Base-by-base conservation (phyloP, 2,329 filamentous ascomycete species). In the Colletotrichum cereale region DNA sequence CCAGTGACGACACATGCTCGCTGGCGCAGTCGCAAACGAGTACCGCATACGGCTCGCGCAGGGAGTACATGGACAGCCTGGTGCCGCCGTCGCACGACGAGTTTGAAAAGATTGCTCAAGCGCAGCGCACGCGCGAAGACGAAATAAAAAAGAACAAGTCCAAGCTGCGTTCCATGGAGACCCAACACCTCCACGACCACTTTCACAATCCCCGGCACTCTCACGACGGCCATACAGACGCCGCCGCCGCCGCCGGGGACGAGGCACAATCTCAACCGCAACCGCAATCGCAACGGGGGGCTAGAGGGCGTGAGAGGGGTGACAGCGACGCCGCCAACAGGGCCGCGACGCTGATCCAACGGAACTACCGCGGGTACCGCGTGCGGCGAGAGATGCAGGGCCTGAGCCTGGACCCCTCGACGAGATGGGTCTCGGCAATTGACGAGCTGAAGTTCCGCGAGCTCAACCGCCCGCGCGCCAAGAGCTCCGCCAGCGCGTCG, bases 341-440 rank as follows among this genome's bases (percentile, higher is more conserved):
- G 61, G 89, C 89, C 2, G 89, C 89, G 4, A 83, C 82, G 29
- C 76, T 89, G 34, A 91, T 91, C 57, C 89, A 94, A 83, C 89
- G 91, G 75, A 92, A 91, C 34, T 97, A 95, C 79, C 87, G 94
- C 42, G 93, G 94, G 7, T 93, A 97, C 80, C 87, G 92, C 65
- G 87, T 89, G 60, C 87, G 94, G 53, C 84, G 94, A 58, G 91
- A 94, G 79, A 84, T 96, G 75, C 80, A 88, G 50, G 94, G 94
- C 0, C 84, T 92, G 74, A 88, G 88, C 2, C 79, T 97, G 42
- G 88, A 93, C 79, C 87, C 93, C n/a, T 88, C 86, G 38, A 90
- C 90, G 38, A 85, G 93, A 76, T 95, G 92, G 92, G 83, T 89
- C 14, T 89, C 93, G 76, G 91, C 93, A 66, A 82, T 90, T 12